Evolutionary conservation across 164 flowering plant species (phyloP), one percentile per base, ranked within the genome.

Genomic region (Vitis rupestris): DNA sequence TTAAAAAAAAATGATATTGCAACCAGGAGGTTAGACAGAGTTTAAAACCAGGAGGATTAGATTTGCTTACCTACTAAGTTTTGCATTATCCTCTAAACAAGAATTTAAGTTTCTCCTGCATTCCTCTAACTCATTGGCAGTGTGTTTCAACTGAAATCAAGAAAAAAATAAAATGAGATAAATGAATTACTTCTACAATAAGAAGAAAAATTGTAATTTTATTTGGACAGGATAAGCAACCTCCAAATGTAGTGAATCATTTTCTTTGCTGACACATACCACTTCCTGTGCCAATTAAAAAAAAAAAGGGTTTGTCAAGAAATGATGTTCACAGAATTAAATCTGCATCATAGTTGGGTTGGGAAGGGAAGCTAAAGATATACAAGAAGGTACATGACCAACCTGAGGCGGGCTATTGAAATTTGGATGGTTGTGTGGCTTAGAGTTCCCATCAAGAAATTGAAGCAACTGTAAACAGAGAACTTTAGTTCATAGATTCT

Each of bases 81-180:
- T 91, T 72, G 76, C 82, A 78, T 95, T 95, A 8, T 79, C 82
- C 64, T 90, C 88, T 66, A 90, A 71, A 75, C 94, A 90, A 81
- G 86, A 76, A 19, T 77, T 78, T 48, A 95, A 82, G 68, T 84
- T 85, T 51, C 50, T 67, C 74, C 83, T 85, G 82, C 96, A 88
- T 44, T 82, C 82, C 61, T 84, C 91, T 63, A 92, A 75, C 73
- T 95, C 97, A 19, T 63, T 62, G 49, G 72, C 69, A 55, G 90
- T 83, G 61, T 63, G 79, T 23, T 79, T 72, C 77, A 92, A 73
- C 99, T 95, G 85, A 65, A 74, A 75, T 55, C 51, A 74, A 59
- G 63, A 47, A 69, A 70, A 52, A 23, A 37, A 47, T 4, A 67
- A 59, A 64, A 53, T 64, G 52, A 53, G 4, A 27, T 15, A 31